Conservation (phyloP, 768 basidiomycete genomes). For the Tricholoma bakamatsutake region DNA sequence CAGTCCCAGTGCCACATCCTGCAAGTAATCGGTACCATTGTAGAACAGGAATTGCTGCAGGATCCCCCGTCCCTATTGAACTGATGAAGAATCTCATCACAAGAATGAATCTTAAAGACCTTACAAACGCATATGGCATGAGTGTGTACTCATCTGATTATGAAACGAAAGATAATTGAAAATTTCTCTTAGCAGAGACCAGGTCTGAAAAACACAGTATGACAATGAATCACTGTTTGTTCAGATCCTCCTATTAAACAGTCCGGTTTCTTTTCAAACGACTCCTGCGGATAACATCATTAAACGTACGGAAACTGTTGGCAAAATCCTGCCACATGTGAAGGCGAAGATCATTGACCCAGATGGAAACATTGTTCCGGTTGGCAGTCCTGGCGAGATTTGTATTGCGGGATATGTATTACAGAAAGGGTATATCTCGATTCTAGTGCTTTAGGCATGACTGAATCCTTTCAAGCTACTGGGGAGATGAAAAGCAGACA, state of each 20-base stretch:
- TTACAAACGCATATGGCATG: slow-evolving; percentile 85
- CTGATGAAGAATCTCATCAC: slow-evolving; percentile 69
- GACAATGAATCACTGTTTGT: neutral
- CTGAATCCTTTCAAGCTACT: slow-evolving; percentile 46
- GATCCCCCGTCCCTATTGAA: slow-evolving; percentile 72
- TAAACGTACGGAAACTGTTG: slow-evolving; percentile 81
- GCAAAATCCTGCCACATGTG: slow-evolving; percentile 70
- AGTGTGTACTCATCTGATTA: slow-evolving; percentile 41
- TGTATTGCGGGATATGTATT: slow-evolving; percentile 70
- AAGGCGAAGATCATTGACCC: slow-evolving; percentile 64
- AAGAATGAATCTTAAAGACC: slow-evolving; percentile 59
- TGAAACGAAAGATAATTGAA: slow-evolving; percentile 1
- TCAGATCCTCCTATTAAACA: slow-evolving; percentile 16
- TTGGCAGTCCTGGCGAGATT: slow-evolving; percentile 70
- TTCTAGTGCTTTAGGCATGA: neutral
- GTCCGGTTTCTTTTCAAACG: slow-evolving; percentile 83
- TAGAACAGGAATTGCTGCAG: slow-evolving; percentile 81
- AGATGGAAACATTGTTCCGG: slow-evolving; percentile 58
- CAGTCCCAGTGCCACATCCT: neutral
- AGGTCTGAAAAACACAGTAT: slow-evolving; percentile 31
- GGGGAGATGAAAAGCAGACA: slow-evolving; percentile 70
- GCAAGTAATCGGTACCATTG: neutral
- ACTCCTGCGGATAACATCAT: slow-evolving; percentile 59
- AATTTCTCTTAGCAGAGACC: slow-evolving; percentile 55
- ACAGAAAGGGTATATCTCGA: slow-evolving; percentile 61